Base-by-base conservation (phyloP, 2,329 filamentous ascomycete species). In the Eurotiales sp. region DNA sequence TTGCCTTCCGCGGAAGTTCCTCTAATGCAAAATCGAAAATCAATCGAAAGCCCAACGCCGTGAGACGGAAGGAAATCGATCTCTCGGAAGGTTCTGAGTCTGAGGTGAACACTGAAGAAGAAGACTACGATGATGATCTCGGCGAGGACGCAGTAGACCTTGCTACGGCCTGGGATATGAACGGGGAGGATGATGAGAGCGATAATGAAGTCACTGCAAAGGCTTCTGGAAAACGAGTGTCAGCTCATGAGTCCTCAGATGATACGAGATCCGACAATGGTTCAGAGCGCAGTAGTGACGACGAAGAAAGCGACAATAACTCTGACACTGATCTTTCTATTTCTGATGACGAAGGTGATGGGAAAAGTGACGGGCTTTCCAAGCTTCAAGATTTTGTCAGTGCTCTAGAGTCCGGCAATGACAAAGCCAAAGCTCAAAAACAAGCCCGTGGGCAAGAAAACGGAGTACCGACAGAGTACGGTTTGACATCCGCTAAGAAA, bases 311-410 rank as follows among this genome's bases (percentile, higher is more conserved):
- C 3, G 74, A 74, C 2, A 68, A 74, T 48, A 67, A 74, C 3
- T 76, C 80, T 14, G 76, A 78, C 7, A 78, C 79, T 3, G 77
- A 77, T 22, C 59, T 71, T 57, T 79, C 61, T 55, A 73, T 65
- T 60, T 81, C 67, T 36, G 76, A 73, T 3, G 74, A 73, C 21
- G 73, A 79, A 23, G 70, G 72, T 21, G 74, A 68, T 19, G 62
- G 63, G 29, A 74, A 81, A 50, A 70, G 72, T 12, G 64, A 71
- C 37, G 80, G 82, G 32, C 70, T 88, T 50, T 79, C 82, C 32
- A 82, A 84, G 27, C 77, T 90, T 39, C 83, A 85, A 63, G 81
- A 77, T 55, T 78, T 90, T 58, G 85, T 91, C 54, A 83, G 82
- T 17, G 82, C 82, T 34, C 85, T 91, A 59, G 70, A 74, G 19